Percentiles rank a stretch among this genome's conserved stretches.
Evolutionary conservation across 176 grass and related monocot species (phyloP).

Genomic region (Thinopyrum elongatum): DNA sequence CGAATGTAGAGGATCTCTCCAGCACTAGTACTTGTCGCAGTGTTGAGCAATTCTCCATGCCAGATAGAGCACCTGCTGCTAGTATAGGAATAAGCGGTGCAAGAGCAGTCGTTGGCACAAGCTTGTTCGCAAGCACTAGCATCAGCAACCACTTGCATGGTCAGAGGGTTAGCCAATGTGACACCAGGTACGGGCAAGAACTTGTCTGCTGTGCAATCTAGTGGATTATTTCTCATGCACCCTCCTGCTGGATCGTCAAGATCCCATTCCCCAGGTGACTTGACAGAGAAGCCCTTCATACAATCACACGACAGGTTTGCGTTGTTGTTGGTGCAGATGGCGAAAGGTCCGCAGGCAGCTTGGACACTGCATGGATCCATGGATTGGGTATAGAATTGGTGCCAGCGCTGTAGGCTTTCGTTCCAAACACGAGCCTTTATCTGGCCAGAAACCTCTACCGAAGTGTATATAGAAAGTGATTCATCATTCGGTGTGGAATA

Average conservation of each 20-base stretch:
- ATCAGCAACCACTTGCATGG: not conserved
- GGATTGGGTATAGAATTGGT: constrained; percentile 23
- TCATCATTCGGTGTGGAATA: constrained; percentile 15
- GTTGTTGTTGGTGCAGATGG: not conserved
- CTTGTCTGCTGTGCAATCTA: not conserved
- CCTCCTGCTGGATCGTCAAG: not conserved
- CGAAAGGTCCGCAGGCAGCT: constrained; percentile 40
- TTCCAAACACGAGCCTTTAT: not conserved
- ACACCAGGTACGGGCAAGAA: not conserved
- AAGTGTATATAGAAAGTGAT: not conserved
- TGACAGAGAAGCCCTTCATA: not conserved
- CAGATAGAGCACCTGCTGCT: constrained; percentile 25
- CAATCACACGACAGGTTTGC: not conserved
- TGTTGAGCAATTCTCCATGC: constrained; percentile 43
- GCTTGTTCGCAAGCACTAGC: not conserved
- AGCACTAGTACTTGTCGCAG: not conserved
- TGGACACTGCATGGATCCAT: constrained; percentile 30
- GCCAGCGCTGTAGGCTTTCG: not conserved
- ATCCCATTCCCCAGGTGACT: not conserved
- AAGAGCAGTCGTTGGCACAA: constrained; percentile 9
- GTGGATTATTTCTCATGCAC: constrained; percentile 9
- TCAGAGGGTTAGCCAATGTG: not conserved
- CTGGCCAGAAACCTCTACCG: not conserved
- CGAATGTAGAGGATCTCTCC: constrained; percentile 39
- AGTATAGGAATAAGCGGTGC: constrained; percentile 37